Base-by-base conservation (phyloP, 352 stramenopile genomes). In the Pythium aphanidermatum region DNA sequence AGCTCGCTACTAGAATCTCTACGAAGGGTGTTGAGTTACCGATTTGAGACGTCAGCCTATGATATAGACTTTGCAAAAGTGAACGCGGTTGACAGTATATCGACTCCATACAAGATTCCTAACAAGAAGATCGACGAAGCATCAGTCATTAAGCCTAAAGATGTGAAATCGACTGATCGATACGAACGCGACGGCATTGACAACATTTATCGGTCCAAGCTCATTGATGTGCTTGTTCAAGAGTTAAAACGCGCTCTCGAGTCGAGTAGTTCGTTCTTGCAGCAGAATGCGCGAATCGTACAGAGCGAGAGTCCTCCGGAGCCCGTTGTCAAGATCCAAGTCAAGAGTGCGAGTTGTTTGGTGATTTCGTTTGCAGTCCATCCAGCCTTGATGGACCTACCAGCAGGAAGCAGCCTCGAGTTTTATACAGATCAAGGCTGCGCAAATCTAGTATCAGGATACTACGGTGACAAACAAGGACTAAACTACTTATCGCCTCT, bases 301-400 rank as follows among this genome's bases (percentile, higher is more conserved):
- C 62, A 68, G 7, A 91, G 79, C 41, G 69, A 86, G 12, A 80
- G 68, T 46, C 79, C 79, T 4, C 79, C 79, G 2, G 74, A 83
- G 37, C 63, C 74, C 25, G 31, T 87, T 17, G 65, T 79, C 26
- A 51, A 75, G 16, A 51, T 91, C 26, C 70, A 77, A n/a, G 65
- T 83, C 1, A 75, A 75, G 5, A 65, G 70, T 12, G 76, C 74
- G 10, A 87, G 70, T 29, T 86, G 68, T 27, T 43, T 91, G 35
- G 62, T 88, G 17, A 46, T 91, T n/a, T 86, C 75, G n/a, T 91
- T 91, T 46, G 63, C 67, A 0, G 72, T 87, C 14, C 79, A 91
- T 25, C 79, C 79, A 7, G 79, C 88, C 10, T 45, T 91, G 13
- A 91, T 91, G 79, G 79, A 88, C 36, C 58, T 88, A 20, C 76